These are phyloP conservation scores for Suillus lakei DNA, from an alignment of 768 basidiomycete genomes.

Conservation along the genomic window DNA sequence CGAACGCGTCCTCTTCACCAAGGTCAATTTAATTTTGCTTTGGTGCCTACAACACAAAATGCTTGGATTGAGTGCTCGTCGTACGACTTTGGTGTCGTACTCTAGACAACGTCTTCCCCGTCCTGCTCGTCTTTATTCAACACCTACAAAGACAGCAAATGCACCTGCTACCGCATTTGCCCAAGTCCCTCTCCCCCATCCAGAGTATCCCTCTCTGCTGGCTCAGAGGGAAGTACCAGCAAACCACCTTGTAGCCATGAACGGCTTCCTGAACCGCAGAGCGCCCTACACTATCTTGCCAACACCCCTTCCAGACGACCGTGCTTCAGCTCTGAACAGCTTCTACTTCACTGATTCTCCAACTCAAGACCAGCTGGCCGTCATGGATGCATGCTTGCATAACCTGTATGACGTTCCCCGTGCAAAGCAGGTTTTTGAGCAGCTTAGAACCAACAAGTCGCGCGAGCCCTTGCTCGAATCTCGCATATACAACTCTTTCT, in stretches of 20 bases:
- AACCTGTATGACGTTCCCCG: conserved; percentile 77
- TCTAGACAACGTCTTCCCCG: conserved; percentile 70
- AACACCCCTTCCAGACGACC: conserved; percentile 62
- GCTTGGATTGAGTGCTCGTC: neutral
- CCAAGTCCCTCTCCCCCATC: conserved; percentile 39
- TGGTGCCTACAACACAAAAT: neutral
- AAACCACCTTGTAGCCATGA: conserved; percentile 43
- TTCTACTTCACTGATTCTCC: conserved; percentile 66
- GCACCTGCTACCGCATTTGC: conserved; percentile 57
- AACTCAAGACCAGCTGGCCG: conserved; percentile 70
- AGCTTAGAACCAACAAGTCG: conserved; percentile 50
- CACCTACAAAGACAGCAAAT: conserved; percentile 58
- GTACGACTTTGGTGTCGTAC: conserved; percentile 56
- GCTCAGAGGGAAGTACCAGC: conserved; percentile 23
- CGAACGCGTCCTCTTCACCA: neutral
- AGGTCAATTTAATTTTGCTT: conserved; percentile 1
- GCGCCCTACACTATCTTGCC: conserved; percentile 64
- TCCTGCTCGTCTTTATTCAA: conserved; percentile 72
- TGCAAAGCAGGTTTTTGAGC: conserved; percentile 74
- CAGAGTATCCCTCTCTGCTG: conserved; percentile 47
- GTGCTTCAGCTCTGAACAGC: conserved; percentile 44
- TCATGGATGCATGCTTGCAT: conserved; percentile 85
- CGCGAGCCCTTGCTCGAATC: conserved; percentile 52
- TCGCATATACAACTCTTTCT: conserved; percentile 65
- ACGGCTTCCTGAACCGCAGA: conserved; percentile 53